Base-by-base conservation (phyloP, 108 stramenopile genomes). In the Pseudonitzschia multistriata region DNA sequence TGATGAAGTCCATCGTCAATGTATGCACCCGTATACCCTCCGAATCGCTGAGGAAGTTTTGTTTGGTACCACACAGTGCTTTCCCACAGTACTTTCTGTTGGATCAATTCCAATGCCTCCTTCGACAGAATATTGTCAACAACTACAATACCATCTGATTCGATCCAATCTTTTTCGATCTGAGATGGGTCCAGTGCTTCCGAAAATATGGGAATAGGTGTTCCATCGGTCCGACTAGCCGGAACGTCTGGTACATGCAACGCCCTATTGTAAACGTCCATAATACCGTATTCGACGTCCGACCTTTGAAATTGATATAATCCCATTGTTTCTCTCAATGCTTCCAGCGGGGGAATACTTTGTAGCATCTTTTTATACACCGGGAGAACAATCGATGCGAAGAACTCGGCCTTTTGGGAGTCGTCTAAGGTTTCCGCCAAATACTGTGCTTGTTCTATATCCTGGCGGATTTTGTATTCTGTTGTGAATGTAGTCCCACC, bases 1-100 rank as follows among this genome's bases (percentile, higher is more conserved):
- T 86, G 81, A 52, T 83, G 62, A 14, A 92, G 64, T 53, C 91
- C 91, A 72, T 92, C 91, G 60, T 92, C 88, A 31, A 89, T 82
- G 74, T 88, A 87, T 21, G 84, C 78, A 25, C 88, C 87, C 6
- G 83, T 80, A 59, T 88, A 89, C 24, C 85, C 83, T 11, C 85
- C 83, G 66, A 86, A 86, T 49, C 72, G 40, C 22, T 72, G 42
- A n/a, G 85, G 85, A 59, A 83, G 81, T 66, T 89, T 89, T 5
- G 88, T 86, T 73, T 89, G 85, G 65, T 78, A 89, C 67, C 72
- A 84, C 14, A 84, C 73, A 3, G 83, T 83, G 3, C 49, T 49
- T 59, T 77, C 72, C 64, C 69, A 56, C 73, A 84, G 24, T 28
- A 80, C 24, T 64, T 64, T 64, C 27, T 72, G 67, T 55, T 76